phyloP scores from a whole-genome alignment of 805 yeast species.

The Kodamaea lidongshanica region DNA sequence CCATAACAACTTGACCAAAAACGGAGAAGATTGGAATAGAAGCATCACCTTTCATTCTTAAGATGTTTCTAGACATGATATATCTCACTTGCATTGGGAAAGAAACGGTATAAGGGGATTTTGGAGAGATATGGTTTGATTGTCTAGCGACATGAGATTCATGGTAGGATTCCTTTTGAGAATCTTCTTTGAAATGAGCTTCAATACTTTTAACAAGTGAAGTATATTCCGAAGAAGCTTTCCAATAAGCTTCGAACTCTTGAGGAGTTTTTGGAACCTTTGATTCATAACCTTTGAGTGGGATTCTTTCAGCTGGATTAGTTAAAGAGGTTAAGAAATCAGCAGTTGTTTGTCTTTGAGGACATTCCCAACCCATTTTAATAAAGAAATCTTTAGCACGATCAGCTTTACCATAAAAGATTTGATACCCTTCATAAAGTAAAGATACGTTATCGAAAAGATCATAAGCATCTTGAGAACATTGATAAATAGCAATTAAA shows the following conservation, averaged over 20 bases:
- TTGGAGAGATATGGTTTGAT: constrained; percentile 26
- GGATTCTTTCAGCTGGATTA: constrained; percentile 23
- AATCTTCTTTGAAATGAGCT: constrained; percentile 13
- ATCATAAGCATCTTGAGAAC: constrained; percentile 58
- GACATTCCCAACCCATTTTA: constrained; percentile 36
- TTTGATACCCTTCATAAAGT: constrained; percentile 55
- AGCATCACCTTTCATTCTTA: constrained; percentile 50
- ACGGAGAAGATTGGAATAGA: constrained; percentile 47
- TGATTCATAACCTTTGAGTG: constrained; percentile 31
- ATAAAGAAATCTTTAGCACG: constrained; percentile 39
- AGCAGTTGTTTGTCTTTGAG: constrained; percentile 37
- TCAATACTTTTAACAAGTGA: constrained; percentile 23
- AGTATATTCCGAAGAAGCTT: constrained; percentile 21
- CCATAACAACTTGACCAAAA: constrained; percentile 49
- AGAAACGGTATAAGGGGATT: constrained; percentile 35
- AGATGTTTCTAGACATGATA: constrained; percentile 48
- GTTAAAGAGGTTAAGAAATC: constrained; percentile 28
- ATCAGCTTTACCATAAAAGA: constrained; percentile 50
- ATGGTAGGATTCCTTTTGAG: constrained; percentile 13
- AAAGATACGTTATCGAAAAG: constrained; percentile 58
- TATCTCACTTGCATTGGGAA: constrained; percentile 46
- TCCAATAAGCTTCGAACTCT: constrained; percentile 27
- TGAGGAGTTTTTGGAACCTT: constrained; percentile 23
- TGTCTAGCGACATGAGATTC: constrained; percentile 36
- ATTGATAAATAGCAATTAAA: constrained; percentile 62